phyloP scores from a whole-genome alignment of 2,329 filamentous ascomycete genomes.

The Tolypocladium cylindrosporum region DNA sequence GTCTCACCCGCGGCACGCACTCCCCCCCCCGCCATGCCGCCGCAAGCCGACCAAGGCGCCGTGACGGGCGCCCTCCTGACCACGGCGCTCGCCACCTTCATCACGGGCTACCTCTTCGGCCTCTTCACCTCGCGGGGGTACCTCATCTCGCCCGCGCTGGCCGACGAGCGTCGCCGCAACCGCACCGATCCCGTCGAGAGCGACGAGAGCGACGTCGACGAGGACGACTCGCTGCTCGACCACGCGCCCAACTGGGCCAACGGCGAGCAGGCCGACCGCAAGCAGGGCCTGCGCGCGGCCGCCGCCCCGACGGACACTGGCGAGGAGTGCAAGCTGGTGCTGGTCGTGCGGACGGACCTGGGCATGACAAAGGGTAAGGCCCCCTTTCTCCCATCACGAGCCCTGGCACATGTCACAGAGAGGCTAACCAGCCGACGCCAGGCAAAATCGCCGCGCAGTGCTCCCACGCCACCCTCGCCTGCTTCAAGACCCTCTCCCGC shows the following conservation, averaged over 20 bases:
- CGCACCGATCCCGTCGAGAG: constrained; percentile 54
- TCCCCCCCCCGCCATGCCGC: constrained; percentile 12
- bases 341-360: constrained; percentile 86
- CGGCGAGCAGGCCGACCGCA: constrained; percentile 46
- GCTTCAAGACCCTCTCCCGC: constrained; percentile 74
- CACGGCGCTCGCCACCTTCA: constrained; percentile 62
- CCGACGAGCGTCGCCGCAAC: constrained; percentile 45
- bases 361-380: constrained; percentile 89
- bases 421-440: constrained; percentile 22
- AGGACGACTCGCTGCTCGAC: constrained; percentile 47
- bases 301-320: constrained; percentile 18
- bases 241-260: constrained; percentile 61
- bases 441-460: constrained; percentile 97
- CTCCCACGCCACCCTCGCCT: constrained; percentile 91
- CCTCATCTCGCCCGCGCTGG: constrained; percentile 45
- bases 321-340: constrained; percentile 89
- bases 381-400: not conserved
- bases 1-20: not conserved
- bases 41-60: constrained; percentile 24
- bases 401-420: not conserved
- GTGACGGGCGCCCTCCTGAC: constrained; percentile 55
- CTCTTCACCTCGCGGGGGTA: constrained; percentile 58
- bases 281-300: constrained; percentile 40
- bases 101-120: constrained; percentile 74
- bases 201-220: constrained; percentile 59